phyloP scores from a whole-genome alignment of 2,329 filamentous ascomycete genomes.

The Botrytis medusae region DNA sequence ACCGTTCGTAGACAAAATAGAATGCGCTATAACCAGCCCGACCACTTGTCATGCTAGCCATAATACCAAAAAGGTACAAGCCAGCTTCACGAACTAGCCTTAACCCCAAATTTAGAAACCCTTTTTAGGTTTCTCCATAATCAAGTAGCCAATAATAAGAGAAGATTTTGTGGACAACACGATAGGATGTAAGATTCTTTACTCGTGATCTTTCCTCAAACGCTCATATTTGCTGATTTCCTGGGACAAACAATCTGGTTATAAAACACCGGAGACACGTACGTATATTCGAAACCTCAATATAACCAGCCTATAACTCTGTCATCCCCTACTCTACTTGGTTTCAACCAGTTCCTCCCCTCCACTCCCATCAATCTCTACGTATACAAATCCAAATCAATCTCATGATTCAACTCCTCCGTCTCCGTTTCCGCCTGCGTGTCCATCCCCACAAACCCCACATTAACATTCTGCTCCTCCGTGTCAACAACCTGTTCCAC shows the following conservation, averaged over 20 bases:
- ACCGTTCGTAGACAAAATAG: neutral
- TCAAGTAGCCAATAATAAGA: neutral
- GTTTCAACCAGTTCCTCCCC: no score
- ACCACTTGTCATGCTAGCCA: neutral
- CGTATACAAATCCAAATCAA: slow-evolving; percentile 16
- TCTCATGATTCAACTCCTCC: slow-evolving; percentile 11
- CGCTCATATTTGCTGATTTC: neutral
- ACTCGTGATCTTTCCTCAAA: neutral
- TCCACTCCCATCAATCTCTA: neutral
- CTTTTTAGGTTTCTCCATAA: neutral
- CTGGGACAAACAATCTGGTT: neutral
- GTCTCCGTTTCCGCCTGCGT: no score
- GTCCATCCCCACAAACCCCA: neutral
- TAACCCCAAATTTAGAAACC: neutral
- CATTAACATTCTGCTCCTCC: neutral
- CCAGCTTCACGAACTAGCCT: neutral
- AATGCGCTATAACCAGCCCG: neutral
- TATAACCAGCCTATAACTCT: neutral
- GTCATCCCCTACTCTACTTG: neutral
- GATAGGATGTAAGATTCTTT: neutral
- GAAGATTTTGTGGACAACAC: neutral
- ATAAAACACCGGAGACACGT: neutral
- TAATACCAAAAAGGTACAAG: neutral
- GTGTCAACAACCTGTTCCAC: neutral
- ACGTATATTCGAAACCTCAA: neutral